A percentile compares a stretch with the other conserved stretches of the same genome.
Conservation (phyloP, 176 grass and related monocot genomes). For the Triticum monococcum region DNA sequence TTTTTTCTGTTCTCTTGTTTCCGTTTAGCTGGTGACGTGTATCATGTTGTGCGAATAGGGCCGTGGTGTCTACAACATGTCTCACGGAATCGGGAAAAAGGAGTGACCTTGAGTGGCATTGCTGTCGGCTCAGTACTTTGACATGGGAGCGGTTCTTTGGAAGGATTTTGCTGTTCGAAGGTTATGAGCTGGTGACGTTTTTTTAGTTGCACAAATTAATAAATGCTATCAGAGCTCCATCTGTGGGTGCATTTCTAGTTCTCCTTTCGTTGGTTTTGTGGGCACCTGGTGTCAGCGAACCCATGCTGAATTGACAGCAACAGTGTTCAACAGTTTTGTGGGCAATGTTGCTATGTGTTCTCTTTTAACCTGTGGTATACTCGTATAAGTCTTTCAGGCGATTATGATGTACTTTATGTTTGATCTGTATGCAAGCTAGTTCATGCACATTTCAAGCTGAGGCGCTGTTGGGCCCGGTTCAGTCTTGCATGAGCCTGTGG, state of each 20-base stretch:
- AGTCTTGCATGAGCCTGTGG: no score
- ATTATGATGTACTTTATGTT: not conserved
- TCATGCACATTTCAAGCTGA: not conserved
- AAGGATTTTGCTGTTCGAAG: not conserved
- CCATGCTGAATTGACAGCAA: not conserved
- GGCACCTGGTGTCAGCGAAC: slow-evolving; percentile 7
- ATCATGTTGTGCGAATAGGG: slow-evolving; percentile 36
- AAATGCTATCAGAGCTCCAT: slow-evolving; percentile 21
- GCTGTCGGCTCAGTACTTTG: not conserved
- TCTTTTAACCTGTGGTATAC: not conserved
- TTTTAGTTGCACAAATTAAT: slow-evolving; percentile 28
- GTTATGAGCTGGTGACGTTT: not conserved
- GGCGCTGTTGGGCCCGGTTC: no score
- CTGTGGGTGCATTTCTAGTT: not conserved
- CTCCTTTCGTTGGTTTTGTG: not conserved
- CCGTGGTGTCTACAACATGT: slow-evolving; percentile 61
- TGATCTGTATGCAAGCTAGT: not conserved
- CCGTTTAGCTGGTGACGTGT: not conserved
- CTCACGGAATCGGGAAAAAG: slow-evolving; percentile 55
- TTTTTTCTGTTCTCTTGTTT: no score
- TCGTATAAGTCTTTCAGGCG: not conserved
- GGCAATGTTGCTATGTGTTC: not conserved
- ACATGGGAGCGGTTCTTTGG: not conserved
- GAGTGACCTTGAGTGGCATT: slow-evolving; percentile 16
- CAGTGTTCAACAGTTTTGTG: not conserved